phyloP scores from a whole-genome alignment of 2,329 filamentous ascomycete species.

The Fusarium brevicatenulatum region DNA sequence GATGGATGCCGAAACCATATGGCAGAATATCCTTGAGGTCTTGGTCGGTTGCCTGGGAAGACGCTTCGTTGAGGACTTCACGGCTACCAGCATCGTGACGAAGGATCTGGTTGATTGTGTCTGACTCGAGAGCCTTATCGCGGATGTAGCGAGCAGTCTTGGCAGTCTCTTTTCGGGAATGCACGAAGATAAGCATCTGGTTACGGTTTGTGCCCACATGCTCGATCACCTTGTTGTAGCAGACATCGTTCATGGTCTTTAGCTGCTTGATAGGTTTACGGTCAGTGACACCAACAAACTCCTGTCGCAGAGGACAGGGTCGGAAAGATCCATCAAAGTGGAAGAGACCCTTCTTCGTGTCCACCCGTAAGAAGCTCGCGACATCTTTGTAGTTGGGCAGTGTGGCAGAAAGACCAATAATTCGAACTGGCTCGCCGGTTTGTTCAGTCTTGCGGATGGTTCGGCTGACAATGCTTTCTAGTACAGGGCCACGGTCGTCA shows the following conservation, averaged over 20 bases:
- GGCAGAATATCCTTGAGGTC: slow-evolving; percentile 94
- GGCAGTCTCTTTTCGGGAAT: slow-evolving; percentile 96
- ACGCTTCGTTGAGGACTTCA: slow-evolving; percentile 87
- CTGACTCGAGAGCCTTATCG: slow-evolving; percentile 96
- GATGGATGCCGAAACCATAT: slow-evolving; percentile 97
- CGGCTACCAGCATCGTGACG: slow-evolving; percentile 91
- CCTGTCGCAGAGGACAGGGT: slow-evolving; percentile 93
- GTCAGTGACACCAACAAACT: slow-evolving; percentile 97
- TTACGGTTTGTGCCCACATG: slow-evolving; percentile 93
- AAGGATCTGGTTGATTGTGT: slow-evolving; percentile 95
- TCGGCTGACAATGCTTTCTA: slow-evolving; percentile 95
- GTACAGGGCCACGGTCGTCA: slow-evolving; percentile 94
- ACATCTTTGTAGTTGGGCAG: slow-evolving; percentile 97
- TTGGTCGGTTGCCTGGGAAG: slow-evolving; percentile 81
- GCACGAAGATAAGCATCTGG: slow-evolving; percentile 99
- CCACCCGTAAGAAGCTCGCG: slow-evolving; percentile 91
- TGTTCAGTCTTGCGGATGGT: slow-evolving; percentile 94
- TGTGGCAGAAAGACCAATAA: slow-evolving; percentile 93
- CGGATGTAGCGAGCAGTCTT: slow-evolving; percentile 97
- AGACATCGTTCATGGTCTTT: slow-evolving; percentile 99
- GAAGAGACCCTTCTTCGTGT: slow-evolving; percentile 86
- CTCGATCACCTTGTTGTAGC: slow-evolving; percentile 96
- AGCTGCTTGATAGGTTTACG: slow-evolving; percentile 99
- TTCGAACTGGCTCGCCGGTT: slow-evolving; percentile 89
- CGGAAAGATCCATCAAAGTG: slow-evolving; percentile 96